A percentile compares a stretch with the other conserved stretches of the same genome.
These are phyloP conservation scores for Coemansia sp. DNA, from an alignment of 192 early-diverging fungal genomes.

Conservation along the genomic window DNA sequence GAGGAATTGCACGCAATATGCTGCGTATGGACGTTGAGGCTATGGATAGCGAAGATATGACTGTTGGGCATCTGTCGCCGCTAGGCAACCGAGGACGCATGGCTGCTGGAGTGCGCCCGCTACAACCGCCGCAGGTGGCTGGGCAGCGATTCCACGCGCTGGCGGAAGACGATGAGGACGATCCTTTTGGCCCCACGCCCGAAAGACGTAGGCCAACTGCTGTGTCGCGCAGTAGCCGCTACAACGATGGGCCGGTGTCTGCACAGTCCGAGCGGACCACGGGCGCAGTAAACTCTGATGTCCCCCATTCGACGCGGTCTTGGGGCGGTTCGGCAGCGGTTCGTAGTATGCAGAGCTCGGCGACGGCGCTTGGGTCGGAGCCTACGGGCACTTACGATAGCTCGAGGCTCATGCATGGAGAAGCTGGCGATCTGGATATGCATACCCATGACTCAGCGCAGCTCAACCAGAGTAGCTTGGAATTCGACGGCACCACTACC, in stretches of 20 bases:
- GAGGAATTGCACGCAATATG: conserved; percentile 2
- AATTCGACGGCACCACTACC: conserved; percentile 44
- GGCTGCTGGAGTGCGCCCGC: conserved; percentile 12
- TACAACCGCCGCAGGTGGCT: neutral
- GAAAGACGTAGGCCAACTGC: neutral
- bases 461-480: conserved; percentile 23
- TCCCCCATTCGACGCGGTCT: conserved; percentile 14
- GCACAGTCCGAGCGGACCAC: conserved; percentile 19
- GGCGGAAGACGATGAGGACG: conserved; percentile 30
- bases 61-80: conserved; percentile 53
- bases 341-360: neutral
- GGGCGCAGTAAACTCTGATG: conserved; percentile 5
- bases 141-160: conserved; percentile 31
- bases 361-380: conserved; percentile 28
- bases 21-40: conserved; percentile 31
- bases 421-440: conserved; percentile 8
- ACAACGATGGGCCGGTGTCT: conserved; percentile 7
- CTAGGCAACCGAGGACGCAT: conserved; percentile 36
- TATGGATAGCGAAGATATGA: conserved; percentile 51
- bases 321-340: conserved; percentile 13
- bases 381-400: conserved; percentile 39
- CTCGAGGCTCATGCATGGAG: neutral
- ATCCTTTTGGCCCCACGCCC: conserved; percentile 51
- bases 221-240: conserved; percentile 10
- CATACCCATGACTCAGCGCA: conserved; percentile 18